Conservation (phyloP, 2,329 filamentous ascomycete genomes). For the Talaromyces sp. region DNA sequence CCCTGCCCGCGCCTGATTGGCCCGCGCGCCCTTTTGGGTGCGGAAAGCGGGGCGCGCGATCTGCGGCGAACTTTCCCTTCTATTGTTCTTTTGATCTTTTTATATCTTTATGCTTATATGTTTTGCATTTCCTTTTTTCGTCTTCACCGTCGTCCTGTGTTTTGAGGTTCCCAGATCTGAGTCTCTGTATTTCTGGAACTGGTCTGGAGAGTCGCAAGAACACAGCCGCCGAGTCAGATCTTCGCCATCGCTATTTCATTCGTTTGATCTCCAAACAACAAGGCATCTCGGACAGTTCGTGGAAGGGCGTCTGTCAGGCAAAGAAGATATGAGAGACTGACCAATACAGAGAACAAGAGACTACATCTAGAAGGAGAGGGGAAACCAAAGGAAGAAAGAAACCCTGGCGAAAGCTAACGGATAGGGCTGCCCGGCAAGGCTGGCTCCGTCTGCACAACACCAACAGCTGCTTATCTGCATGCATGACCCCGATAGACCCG, state of each 20-base stretch:
- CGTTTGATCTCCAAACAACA: too few relatives aligned
- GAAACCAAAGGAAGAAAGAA: not conserved
- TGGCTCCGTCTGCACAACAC: not conserved
- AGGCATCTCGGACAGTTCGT: too few relatives aligned
- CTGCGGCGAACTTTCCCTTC: not conserved
- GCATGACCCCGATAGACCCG: not conserved
- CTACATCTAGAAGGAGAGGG: not conserved
- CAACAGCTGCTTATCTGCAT: not conserved
- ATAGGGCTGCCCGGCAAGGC: not conserved
- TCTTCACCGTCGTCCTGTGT: not conserved
- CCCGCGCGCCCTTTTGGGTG: not conserved
- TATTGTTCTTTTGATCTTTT: not conserved
- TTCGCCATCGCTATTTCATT: too few relatives aligned
- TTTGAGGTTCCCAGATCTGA: too few relatives aligned
- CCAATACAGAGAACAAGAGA: not conserved
- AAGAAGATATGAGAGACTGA: too few relatives aligned
- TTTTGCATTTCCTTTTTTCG: not conserved
- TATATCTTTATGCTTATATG: not conserved
- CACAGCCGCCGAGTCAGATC: too few relatives aligned
- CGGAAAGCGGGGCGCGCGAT: not conserved
- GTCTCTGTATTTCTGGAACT: too few relatives aligned
- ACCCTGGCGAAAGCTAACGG: not conserved
- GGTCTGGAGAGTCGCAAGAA: too few relatives aligned
- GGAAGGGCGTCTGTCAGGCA: too few relatives aligned
- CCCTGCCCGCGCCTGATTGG: not conserved